Base-by-base conservation (phyloP, 352 stramenopile species). In the Globisporangium radiosum region DNA sequence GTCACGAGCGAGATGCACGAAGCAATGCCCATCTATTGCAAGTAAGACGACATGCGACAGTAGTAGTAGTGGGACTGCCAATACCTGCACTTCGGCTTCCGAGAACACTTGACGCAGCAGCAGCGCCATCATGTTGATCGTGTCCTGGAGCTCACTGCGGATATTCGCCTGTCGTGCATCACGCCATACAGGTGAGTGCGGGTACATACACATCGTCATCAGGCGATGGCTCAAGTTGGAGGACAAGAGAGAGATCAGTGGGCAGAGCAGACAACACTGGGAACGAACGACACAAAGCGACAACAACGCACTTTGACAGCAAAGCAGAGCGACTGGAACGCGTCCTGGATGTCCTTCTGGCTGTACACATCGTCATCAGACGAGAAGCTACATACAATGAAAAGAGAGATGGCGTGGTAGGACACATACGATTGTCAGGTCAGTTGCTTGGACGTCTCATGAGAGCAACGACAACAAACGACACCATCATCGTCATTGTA, bases 81-180 rank as follows among this genome's bases (percentile, higher is more conserved):
- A 55, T 70, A 88, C 80, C 52, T 70, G 78, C 48, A 81, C 72
- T 56, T 92, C 80, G 5, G 80, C 82, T 61, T 89, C 78, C 40
- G 69, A 56, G 63, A 93, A 91, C 62, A 91, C 75, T 73, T 91
- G 81, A 47, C 78, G 79, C 58, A 93, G 69, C n/a, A 93, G 60
- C 52, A 93, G 58, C 64, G 81, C 83, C 74, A 89, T 93, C 83
- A 91, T 93, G 64, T 89, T 91, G 71, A 93, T 88, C 47, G 78
- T 88, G 66, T 93, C 83, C 55, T 91, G 78, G 44, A 90, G 66
- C 54, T 93, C 83, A 40, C 81, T 88, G 39, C 81, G 77, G 25
- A 88, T 77, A 45, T 84, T 93, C 3, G 75, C 74, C 82, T 92
- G 36, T 10, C 7, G 45, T 15, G 40, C 11, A 11, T 9, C 47